Conservation (phyloP, 2,329 filamentous ascomycete genomes). For the Calonectria ilicicola region DNA sequence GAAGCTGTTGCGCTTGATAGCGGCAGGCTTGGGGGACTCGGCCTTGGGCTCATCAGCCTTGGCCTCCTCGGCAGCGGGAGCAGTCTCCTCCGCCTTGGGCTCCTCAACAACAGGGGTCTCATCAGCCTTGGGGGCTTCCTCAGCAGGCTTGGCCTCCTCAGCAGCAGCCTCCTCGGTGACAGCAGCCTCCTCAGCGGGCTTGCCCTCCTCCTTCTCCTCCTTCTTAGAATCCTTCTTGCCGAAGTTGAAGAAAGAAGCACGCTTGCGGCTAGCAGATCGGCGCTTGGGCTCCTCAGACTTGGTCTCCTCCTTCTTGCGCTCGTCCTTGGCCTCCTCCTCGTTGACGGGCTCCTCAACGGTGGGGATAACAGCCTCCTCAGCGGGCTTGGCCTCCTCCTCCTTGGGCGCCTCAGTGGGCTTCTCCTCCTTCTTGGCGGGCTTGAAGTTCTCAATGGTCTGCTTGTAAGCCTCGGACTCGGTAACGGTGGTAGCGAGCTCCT, state of each 20-base stretch:
- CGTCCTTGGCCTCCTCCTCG: slow-evolving; percentile 51
- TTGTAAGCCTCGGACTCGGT: slow-evolving; percentile 90
- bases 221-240: slow-evolving; percentile 71
- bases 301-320: slow-evolving; percentile 58
- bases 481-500: slow-evolving; percentile 80
- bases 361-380: slow-evolving; percentile 31
- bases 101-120: slow-evolving; percentile 46
- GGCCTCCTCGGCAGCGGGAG: slow-evolving; percentile 49
- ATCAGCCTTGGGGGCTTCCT: slow-evolving; percentile 40
- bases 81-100: slow-evolving; percentile 48
- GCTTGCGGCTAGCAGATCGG: slow-evolving; percentile 75
- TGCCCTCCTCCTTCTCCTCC: slow-evolving; percentile 62
- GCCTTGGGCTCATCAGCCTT: slow-evolving; percentile 48
- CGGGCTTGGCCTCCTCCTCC: slow-evolving; percentile 44
- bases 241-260: slow-evolving; percentile 73
- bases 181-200: slow-evolving; percentile 48
- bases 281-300: slow-evolving; percentile 72
- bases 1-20: slow-evolving; percentile 68
- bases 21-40: slow-evolving; percentile 54
- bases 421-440: slow-evolving; percentile 62
- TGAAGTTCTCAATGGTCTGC: slow-evolving; percentile 79
- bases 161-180: slow-evolving; percentile 22
- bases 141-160: slow-evolving; percentile 41
- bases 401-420: slow-evolving; percentile 50
- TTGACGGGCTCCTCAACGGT: slow-evolving; percentile 50